Percentiles rank a stretch among this genome's conserved stretches.
Conservation (phyloP, 108 stramenopile species). For the Ochromonas danica region DNA sequence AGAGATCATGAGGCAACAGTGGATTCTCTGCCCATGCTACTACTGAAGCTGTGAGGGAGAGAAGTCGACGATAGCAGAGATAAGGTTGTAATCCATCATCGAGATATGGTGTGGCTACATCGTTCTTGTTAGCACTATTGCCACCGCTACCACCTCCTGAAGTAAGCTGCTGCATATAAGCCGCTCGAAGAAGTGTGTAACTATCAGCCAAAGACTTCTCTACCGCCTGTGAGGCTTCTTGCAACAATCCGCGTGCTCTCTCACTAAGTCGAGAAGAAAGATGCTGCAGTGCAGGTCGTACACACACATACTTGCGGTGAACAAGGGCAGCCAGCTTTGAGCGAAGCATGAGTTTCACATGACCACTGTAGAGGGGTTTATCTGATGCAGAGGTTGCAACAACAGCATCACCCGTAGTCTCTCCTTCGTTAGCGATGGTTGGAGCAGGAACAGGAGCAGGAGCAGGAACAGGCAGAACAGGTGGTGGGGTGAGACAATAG, state of each 20-base stretch:
- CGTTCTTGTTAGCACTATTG: background rate
- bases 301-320: background rate
- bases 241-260: background rate
- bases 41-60: background rate
- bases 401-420: too few relatives aligned
- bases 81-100: conserved; percentile 28
- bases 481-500: too few relatives aligned
- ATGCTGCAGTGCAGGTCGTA: background rate
- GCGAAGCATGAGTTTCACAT: background rate
- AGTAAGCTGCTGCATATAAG: background rate
- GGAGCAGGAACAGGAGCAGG: too few relatives aligned
- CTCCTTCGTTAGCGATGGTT: too few relatives aligned
- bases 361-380: background rate
- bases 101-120: background rate
- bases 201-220: background rate
- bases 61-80: conserved; percentile 4
- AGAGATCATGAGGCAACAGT: background rate
- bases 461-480: too few relatives aligned
- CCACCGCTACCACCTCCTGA: too few relatives aligned
- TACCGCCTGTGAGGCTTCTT: background rate
- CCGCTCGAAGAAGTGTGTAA: background rate
- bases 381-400: background rate
- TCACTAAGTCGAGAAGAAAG: background rate
- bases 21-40: background rate
- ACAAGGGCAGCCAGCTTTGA: background rate